phyloP scores from a whole-genome alignment of 768 basidiomycete species.

The Leucocoprinus birnbaumii region DNA sequence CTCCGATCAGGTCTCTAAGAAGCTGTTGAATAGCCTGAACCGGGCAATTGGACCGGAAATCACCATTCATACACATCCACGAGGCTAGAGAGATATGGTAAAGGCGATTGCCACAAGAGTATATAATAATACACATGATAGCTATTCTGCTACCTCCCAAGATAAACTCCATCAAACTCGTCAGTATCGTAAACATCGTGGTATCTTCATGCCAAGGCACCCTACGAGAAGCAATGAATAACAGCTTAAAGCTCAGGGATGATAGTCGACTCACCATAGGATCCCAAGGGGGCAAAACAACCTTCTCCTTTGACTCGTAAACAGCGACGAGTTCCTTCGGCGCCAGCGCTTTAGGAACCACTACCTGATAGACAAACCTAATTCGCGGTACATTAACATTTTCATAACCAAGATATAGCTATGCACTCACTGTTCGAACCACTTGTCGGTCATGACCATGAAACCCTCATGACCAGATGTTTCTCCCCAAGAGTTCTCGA shows the following conservation, averaged over 20 bases:
- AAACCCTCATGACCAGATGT: constrained; percentile 78
- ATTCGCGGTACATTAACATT: neutral
- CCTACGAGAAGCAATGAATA: constrained; percentile 15
- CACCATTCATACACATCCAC: no score
- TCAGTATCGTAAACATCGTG: neutral
- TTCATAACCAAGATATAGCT: neutral
- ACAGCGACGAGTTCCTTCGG: constrained; percentile 80
- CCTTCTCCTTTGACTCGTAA: constrained; percentile 61
- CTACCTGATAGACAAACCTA: constrained; percentile 92
- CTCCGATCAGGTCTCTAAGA: no score
- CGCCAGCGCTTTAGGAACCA: constrained; percentile 77
- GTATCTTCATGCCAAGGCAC: constrained; percentile 21
- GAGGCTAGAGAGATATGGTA: no score
- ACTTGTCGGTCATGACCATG: constrained; percentile 88
- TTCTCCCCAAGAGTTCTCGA: constrained; percentile 95
- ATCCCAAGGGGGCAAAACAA: constrained; percentile 88
- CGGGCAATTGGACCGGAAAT: no score
- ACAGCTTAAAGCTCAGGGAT: neutral
- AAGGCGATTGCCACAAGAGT: no score
- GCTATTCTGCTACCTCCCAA: no score
- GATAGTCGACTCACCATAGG: constrained; percentile 66
- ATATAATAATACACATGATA: no score
- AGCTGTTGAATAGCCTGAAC: no score
- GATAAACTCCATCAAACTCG: no score
- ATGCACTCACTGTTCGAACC: constrained; percentile 82